Base-by-base conservation (phyloP, 805 yeast genomes). In the Kazachstania psychrophila region DNA sequence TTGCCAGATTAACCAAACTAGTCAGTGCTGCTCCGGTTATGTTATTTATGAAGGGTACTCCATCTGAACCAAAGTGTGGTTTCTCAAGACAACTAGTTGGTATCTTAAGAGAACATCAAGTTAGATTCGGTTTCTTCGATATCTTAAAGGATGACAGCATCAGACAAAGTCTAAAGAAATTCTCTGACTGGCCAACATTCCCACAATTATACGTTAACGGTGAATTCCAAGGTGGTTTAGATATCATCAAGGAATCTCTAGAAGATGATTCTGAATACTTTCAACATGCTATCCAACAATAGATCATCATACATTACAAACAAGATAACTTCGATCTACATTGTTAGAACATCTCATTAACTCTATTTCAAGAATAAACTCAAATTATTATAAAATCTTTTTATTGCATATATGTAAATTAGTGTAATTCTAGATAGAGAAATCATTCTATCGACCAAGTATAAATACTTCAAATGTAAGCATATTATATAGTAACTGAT, bases 11-110 rank as follows among this genome's bases (percentile, higher is more conserved):
- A 43, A 68, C 72, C 47, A 89, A 88, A 59, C 70, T 92, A 31
- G 87, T 95, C 1, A 71, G 73, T 15, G 99, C 98, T 2, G 97
- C 98, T 2, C 96, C 97, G 23, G 92, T 92, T 27, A 92, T 92
- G 98, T 70, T 92, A 30, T 92, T 92, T 66, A 92, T 92, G 98
- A 92, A 92, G 64, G 98, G 98, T 13, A 89, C 96, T 2, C 98
- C 98, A 13, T 94, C 89, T 53, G 87, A 82, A 41, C 98, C 98
- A 28, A 94, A 87, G 62, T 92, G 99, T 67, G 99, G 98, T 2
- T 92, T 92, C 56, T 87, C 96, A 5, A 75, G 99, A 61, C 98
- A 92, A 61, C 66, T 88, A 51, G 96, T 92, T 37, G 96, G 94
- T 14, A 85, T 92, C 31, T 66, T 92, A 42, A 75, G 99, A 55